Percentiles rank a stretch among this genome's conserved stretches.
These are phyloP conservation scores for Trichoderma virens DNA, from an alignment of 495 filamentous ascomycete species.

Conservation along the genomic window DNA sequence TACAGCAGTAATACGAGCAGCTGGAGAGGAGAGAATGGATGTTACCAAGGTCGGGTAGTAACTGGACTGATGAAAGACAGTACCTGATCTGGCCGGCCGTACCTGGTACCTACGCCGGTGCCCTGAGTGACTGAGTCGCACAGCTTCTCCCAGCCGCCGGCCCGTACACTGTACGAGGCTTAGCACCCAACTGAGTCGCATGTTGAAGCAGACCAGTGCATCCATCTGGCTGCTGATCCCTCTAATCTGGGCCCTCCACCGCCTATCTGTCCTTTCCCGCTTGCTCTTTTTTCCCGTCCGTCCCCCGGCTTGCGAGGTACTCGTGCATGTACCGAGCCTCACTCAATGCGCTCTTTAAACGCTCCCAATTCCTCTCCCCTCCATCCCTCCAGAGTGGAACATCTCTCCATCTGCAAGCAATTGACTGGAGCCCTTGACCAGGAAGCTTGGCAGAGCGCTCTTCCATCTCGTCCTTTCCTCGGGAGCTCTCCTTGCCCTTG, in stretches of 20 bases:
- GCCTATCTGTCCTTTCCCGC: conserved; percentile 9
- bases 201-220: neutral
- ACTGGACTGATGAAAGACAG: too few species aligned
- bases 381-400: neutral
- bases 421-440: neutral
- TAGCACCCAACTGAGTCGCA: neutral
- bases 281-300: neutral
- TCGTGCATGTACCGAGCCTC: neutral
- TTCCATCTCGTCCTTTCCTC: neutral
- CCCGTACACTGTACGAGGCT: neutral
- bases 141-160: too few species aligned
- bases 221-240: neutral
- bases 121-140: too few species aligned
- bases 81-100: too few species aligned
- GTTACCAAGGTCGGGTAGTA: too few species aligned
- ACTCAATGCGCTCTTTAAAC: neutral
- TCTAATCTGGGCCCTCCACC: conserved; percentile 7
- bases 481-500: neutral
- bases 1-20: too few species aligned
- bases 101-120: neutral
- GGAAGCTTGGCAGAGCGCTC: neutral
- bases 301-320: neutral
- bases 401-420: neutral
- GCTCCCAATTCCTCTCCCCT: neutral
- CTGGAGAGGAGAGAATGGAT: too few species aligned